Conservation (phyloP, 1,284 basidiomycete genomes). For the Ganoderma lingzhi region DNA sequence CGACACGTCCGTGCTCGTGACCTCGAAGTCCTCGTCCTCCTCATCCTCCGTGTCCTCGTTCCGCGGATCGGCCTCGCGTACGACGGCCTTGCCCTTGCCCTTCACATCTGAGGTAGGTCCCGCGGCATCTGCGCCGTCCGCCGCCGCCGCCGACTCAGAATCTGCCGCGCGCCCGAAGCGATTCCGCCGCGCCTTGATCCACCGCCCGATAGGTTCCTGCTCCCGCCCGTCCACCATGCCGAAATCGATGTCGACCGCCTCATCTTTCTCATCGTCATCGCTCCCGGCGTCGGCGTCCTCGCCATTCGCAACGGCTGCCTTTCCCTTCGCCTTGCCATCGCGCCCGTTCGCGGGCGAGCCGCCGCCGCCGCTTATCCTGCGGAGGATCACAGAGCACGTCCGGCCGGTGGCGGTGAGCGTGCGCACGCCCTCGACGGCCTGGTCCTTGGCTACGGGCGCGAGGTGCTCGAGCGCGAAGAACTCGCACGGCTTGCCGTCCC, state of each 20-base stretch:
- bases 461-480: conserved; percentile 76
- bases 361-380: conserved; percentile 46
- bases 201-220: conserved; percentile 67
- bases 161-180: conserved; percentile 58
- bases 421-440: conserved; percentile 59
- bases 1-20: conserved; percentile 40
- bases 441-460: conserved; percentile 35
- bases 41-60: conserved; percentile 56
- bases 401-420: conserved; percentile 71
- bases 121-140: conserved; percentile 24
- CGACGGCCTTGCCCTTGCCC: conserved; percentile 33
- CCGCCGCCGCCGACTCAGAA: conserved; percentile 15
- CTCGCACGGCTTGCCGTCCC: conserved; percentile 78
- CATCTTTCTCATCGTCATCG: conserved; percentile 47
- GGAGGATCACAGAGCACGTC: conserved; percentile 68
- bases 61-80: conserved; percentile 42
- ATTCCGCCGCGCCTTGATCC: conserved; percentile 64
- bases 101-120: conserved; percentile 18
- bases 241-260: conserved; percentile 68
- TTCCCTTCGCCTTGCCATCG: conserved; percentile 42
- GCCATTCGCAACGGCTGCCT: conserved; percentile 14
- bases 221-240: conserved; percentile 76
- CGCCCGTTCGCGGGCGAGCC: conserved; percentile 33
- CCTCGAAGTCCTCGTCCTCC: conserved; percentile 60
- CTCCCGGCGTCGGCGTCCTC: conserved; percentile 40